Percentiles rank a stretch among this genome's conserved stretches.
Evolutionary conservation across 352 stramenopile genomes (phyloP).

Genomic region (Pythium rhizo-oryzae): DNA sequence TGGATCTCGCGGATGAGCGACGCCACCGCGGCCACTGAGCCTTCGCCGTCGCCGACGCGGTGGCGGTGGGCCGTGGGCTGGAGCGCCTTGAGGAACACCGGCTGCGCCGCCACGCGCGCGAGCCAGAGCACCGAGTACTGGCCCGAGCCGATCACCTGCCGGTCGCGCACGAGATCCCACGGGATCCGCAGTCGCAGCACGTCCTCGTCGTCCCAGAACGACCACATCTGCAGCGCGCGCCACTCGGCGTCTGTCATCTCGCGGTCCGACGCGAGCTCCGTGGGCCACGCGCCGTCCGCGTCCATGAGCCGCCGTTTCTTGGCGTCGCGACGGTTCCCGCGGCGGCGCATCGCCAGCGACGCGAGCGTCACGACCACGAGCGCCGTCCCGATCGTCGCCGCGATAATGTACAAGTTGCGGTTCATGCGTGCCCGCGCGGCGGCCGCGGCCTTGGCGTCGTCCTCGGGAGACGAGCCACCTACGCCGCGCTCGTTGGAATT

Average conservation of each 20-base stretch:
- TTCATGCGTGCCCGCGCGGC: conserved; percentile 1
- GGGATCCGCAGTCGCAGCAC: conserved; percentile 24
- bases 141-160: conserved; percentile 29
- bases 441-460: neutral
- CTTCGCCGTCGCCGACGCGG: conserved; percentile 6
- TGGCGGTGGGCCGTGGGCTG: conserved; percentile 18
- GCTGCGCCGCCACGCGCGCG: conserved; percentile 17
- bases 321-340: neutral
- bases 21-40: conserved; percentile 17
- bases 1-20: conserved; percentile 28
- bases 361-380: conserved; percentile 18
- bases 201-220: conserved; percentile 27
- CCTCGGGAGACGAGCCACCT: neutral
- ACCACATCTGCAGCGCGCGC: conserved; percentile 27
- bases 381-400: conserved; percentile 15
- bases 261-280: conserved; percentile 13
- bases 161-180: conserved; percentile 30
- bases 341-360: conserved; percentile 10
- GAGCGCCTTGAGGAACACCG: conserved; percentile 31
- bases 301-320: neutral
- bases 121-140: conserved; percentile 31
- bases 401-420: conserved; percentile 25
- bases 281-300: conserved; percentile 12
- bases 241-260: conserved; percentile 27
- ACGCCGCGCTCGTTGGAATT: neutral